Evolutionary conservation across 306 rosid species (phyloP), one percentile per base, ranked within the genome.

Genomic region (Citrullus amarus): DNA sequence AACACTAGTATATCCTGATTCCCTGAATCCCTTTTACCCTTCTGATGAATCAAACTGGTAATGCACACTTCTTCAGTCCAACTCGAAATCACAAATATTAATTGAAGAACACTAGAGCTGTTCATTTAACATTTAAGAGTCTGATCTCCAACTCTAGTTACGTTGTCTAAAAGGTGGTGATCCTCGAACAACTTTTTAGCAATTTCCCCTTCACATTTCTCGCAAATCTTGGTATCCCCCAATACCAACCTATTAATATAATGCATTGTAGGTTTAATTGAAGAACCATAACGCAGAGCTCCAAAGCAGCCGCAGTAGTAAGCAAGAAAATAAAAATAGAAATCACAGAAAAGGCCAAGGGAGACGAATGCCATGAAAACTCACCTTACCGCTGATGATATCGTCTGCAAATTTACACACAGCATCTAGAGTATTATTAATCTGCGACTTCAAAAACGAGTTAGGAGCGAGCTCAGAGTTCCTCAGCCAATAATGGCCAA

Each of bases 401-500:
- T 92, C 97, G 75, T 81, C 58, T 12, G 99, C 93, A 54, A 95
- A 95, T 12, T 60, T 69, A 61, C 84, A 87, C 17, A 95, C 65
- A 7, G 85, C 81, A 15, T 88, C 92, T 1, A 95, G 86, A 5
- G 97, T 87, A 11, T 80, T 88, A 81, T 91, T 93, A 84, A 95
- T 95, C 96, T 89, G 88, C 32, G 79, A 6, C 82, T 30, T 89
- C 69, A 95, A 86, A 20, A 87, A 83, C 28, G 89, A 13, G 54
- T n/a, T 95, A 0, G 98, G 97, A 5, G 98, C 97, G 9, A 85
- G 92, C 56, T 82, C 84, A 14, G 97, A 79, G 69, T 86, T 91
- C 80, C 99, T 81, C 28, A 95, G 84, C 99, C 99, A 95, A 50
- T 95, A 95, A 86, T 95, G 99, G 0, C 99, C 99, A 32, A 95